Evolutionary conservation across 208 protist genomes (phyloP).

Genomic region (Balamuthia mandrillaris): DNA sequence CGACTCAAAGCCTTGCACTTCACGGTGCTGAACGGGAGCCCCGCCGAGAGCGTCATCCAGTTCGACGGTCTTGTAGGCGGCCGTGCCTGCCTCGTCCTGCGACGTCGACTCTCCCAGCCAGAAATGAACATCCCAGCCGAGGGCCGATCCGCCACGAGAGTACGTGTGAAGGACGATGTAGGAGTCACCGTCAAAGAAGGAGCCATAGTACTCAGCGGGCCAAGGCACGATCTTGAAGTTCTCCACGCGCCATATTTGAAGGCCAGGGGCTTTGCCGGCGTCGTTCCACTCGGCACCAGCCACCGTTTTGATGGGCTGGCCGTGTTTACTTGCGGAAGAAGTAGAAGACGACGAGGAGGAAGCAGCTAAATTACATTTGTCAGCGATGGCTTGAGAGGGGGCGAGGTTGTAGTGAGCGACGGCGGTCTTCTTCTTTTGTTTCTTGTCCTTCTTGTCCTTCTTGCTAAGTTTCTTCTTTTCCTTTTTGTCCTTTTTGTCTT

Average conservation of each 20-base stretch:
- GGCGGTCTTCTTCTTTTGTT: no score
- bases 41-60: constrained; percentile 70
- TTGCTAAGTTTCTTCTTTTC: no score
- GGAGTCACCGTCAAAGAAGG: constrained; percentile 69
- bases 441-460: no score
- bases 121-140: constrained; percentile 59
- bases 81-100: constrained; percentile 60
- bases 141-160: neutral
- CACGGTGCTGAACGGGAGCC: constrained; percentile 66
- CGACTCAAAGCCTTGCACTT: constrained; percentile 62
- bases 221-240: constrained; percentile 64
- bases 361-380: no score
- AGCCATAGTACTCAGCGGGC: constrained; percentile 41
- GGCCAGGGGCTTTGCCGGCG: constrained; percentile 43
- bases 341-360: no score
- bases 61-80: constrained; percentile 63
- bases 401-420: no score
- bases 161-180: constrained; percentile 71
- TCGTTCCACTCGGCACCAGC: neutral
- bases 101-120: constrained; percentile 69
- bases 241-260: constrained; percentile 76
- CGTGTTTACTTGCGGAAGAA: no score
- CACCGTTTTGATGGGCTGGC: no score
- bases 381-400: no score
- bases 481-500: no score